phyloP scores from a whole-genome alignment of 2,329 filamentous ascomycete species.

The Colletotrichum sp. region DNA sequence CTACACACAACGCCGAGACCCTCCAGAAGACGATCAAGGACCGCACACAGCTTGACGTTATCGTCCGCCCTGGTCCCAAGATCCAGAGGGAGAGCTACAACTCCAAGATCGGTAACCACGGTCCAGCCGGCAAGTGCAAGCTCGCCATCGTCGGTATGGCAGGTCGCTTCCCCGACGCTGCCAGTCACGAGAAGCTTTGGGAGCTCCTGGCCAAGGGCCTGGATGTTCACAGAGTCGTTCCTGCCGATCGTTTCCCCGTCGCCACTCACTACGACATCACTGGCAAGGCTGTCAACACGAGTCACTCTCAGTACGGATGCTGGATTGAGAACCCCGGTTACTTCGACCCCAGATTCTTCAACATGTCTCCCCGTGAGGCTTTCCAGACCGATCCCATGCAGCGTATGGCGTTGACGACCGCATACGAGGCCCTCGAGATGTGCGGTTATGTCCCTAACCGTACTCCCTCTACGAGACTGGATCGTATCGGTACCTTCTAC shows the following conservation, averaged over 20 bases:
- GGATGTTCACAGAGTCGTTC: constrained; percentile 65
- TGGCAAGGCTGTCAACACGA: constrained; percentile 68
- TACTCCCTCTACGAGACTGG: constrained; percentile 65
- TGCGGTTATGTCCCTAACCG: constrained; percentile 72
- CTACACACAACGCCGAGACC: constrained; percentile 52
- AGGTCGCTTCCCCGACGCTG: constrained; percentile 48
- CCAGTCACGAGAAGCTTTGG: constrained; percentile 43
- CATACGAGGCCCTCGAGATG: constrained; percentile 82
- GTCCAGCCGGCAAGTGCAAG: constrained; percentile 61
- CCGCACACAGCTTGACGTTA: constrained; percentile 47
- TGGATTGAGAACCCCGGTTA: constrained; percentile 68
- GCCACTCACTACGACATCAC: constrained; percentile 66
- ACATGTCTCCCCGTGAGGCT: constrained; percentile 73
- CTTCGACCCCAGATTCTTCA: constrained; percentile 75
- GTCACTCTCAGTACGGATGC: constrained; percentile 34
- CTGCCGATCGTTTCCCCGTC: constrained; percentile 64
- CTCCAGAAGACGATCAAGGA: constrained; percentile 46
- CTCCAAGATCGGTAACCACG: constrained; percentile 50
- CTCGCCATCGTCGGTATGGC: constrained; percentile 79
- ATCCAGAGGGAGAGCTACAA: constrained; percentile 37
- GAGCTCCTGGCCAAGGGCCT: constrained; percentile 68
- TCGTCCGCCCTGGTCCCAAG: constrained; percentile 40
- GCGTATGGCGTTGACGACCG: constrained; percentile 73
- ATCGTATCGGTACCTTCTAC: constrained; percentile 74
- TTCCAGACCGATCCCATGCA: constrained; percentile 77